These are phyloP conservation scores for Dictyostelium intermedium DNA, from an alignment of 78 protist genomes.

Conservation along the genomic window DNA sequence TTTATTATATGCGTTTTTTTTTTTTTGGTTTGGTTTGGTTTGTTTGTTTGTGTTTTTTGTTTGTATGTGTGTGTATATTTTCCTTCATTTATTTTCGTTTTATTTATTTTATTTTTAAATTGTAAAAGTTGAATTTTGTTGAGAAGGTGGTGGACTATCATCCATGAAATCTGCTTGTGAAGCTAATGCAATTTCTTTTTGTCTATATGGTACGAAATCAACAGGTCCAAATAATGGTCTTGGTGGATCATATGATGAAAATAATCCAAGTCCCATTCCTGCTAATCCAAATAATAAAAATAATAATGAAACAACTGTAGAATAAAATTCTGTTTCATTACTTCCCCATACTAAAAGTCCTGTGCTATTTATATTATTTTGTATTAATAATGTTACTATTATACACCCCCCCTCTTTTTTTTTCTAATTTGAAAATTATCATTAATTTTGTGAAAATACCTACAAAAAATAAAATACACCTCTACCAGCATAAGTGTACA, in stretches of 20 bases:
- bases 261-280: conserved; percentile 24
- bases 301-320: conserved; percentile 32
- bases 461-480: conserved; percentile 66
- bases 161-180: conserved; percentile 48
- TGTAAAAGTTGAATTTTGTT: conserved; percentile 14
- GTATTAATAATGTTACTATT: background rate
- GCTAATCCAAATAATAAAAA: conserved; percentile 57
- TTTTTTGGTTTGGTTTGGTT: background rate
- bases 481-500: conserved; percentile 62
- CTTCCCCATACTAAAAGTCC: conserved; percentile 60
- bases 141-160: background rate
- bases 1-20: background rate
- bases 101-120: background rate
- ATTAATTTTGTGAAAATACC: no score
- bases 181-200: conserved; percentile 30
- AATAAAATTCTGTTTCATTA: conserved; percentile 6
- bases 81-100: background rate
- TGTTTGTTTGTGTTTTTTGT: no score
- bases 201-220: conserved; percentile 36
- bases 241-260: conserved; percentile 53
- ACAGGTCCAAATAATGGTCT: conserved; percentile 42
- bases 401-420: no score
- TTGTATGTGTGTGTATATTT: no score
- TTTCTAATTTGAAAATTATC: no score
- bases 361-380: background rate